phyloP scores from a whole-genome alignment of 768 basidiomycete genomes.

The Pisolithus microcarpus region DNA sequence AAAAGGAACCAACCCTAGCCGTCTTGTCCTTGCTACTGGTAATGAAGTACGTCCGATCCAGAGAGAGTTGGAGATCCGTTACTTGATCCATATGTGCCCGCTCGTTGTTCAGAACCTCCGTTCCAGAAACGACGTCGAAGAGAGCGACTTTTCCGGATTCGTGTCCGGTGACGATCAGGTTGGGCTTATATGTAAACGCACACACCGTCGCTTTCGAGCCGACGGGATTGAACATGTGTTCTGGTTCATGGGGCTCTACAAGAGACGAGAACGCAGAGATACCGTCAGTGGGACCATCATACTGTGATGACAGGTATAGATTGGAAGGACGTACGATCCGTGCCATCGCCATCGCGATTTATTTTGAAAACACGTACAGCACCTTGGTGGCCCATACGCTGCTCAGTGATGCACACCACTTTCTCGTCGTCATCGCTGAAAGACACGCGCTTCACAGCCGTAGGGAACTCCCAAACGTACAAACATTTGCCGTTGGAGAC shows the following conservation, averaged over 20 bases:
- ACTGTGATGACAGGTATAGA: not conserved
- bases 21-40: constrained; percentile 97
- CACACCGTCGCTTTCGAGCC: constrained; percentile 98
- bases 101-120: constrained; percentile 77
- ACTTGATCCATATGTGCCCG: constrained; percentile 82
- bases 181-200: constrained; percentile 74
- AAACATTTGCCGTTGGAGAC: constrained; percentile 88
- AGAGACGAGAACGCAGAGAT: not conserved
- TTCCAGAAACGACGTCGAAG: constrained; percentile 82
- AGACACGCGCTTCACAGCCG: constrained; percentile 91
- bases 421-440: constrained; percentile 82
- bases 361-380: constrained; percentile 87
- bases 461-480: constrained; percentile 95
- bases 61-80: constrained; percentile 87
- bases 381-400: constrained; percentile 89
- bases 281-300: not conserved
- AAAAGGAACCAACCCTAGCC: constrained; percentile 59
- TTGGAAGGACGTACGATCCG: constrained; percentile 54
- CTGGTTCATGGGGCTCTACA: constrained; percentile 70
- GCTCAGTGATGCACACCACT: constrained; percentile 92
- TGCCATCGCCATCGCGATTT: constrained; percentile 75
- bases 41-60: constrained; percentile 89
- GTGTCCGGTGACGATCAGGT: constrained; percentile 86
- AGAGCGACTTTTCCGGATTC: constrained; percentile 93
- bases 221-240: constrained; percentile 74